phyloP scores from a whole-genome alignment of 208 protist species.

The Leishmania aethiopica region DNA sequence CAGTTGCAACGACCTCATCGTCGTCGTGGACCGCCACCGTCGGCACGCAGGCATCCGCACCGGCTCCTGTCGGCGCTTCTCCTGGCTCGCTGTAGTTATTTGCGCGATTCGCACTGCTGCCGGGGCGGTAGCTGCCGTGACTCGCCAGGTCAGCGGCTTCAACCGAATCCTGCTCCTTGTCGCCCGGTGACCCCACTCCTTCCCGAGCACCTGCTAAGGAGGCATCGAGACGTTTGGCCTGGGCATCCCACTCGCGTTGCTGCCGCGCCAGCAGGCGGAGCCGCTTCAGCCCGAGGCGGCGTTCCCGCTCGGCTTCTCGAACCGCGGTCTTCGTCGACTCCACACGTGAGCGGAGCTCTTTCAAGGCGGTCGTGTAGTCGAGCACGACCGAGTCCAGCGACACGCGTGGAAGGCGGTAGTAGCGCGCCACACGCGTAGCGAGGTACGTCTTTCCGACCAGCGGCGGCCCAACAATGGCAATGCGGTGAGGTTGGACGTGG shows the following conservation, averaged over 20 bases:
- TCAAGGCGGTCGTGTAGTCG: constrained; percentile 56
- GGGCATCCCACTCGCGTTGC: constrained; percentile 30
- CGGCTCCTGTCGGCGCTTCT: background rate
- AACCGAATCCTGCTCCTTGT: constrained; percentile 21
- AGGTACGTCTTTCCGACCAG: constrained; percentile 86
- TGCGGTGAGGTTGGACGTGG: constrained; percentile 73
- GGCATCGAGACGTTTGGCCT: background rate
- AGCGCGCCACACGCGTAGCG: constrained; percentile 44
- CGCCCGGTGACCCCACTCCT: constrained; percentile 1
- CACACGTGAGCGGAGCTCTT: constrained; percentile 35
- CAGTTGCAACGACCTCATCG: constrained; percentile 19
- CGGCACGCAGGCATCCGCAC: background rate
- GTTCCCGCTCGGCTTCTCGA: constrained; percentile 39
- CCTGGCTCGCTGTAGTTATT: background rate
- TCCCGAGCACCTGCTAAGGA: background rate
- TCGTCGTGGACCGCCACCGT: constrained; percentile 1
- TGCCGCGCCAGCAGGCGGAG: constrained; percentile 46
- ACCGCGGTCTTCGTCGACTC: constrained; percentile 34
- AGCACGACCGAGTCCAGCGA: constrained; percentile 40
- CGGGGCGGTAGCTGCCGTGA: background rate
- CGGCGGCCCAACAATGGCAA: constrained; percentile 91
- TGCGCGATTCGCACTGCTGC: background rate
- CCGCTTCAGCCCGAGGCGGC: constrained; percentile 62
- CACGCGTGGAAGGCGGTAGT: constrained; percentile 82
- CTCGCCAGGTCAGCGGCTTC: background rate